phyloP scores from a whole-genome alignment of 1,139 yeast genomes.

The Pichia sp. region DNA sequence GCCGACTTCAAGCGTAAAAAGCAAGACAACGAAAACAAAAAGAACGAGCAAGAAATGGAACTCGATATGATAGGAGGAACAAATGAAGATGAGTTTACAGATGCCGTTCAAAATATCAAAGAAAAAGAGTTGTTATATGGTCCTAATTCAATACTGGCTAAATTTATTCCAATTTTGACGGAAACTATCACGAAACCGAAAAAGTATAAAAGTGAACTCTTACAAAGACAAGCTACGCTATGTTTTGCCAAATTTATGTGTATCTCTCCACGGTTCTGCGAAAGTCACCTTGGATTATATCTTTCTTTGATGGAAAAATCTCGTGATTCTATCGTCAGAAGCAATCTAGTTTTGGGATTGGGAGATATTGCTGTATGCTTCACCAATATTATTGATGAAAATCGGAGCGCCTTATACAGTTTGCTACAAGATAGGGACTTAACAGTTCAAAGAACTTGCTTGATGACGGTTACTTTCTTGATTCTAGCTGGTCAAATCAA shows the following conservation, averaged over 20 bases:
- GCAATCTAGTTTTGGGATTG: conserved; percentile 86
- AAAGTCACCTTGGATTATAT: conserved; percentile 67
- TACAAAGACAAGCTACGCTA: conserved; percentile 73
- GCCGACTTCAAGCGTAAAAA: conserved; percentile 79
- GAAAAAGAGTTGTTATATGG: conserved; percentile 83
- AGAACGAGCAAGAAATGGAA: conserved; percentile 58
- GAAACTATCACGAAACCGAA: conserved; percentile 68
- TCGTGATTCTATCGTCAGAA: conserved; percentile 77
- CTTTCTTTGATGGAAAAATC: conserved; percentile 83
- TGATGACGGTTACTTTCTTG: conserved; percentile 94
- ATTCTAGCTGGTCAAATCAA: conserved; percentile 98
- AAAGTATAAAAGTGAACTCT: conserved; percentile 49
- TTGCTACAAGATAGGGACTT: conserved; percentile 79
- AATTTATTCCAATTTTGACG: conserved; percentile 73
- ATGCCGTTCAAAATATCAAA: conserved; percentile 75
- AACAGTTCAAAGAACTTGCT: conserved; percentile 92
- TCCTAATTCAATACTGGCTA: conserved; percentile 64
- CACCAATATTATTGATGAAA: conserved; percentile 88
- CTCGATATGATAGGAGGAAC: conserved; percentile 93
- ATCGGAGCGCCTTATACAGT: conserved; percentile 81
- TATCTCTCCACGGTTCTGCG: conserved; percentile 83
- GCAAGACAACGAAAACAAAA: conserved; percentile 54
- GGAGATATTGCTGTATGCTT: conserved; percentile 98
- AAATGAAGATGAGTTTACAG: conserved; percentile 91
- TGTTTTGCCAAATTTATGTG: conserved; percentile 93